A percentile compares a stretch with the other conserved stretches of the same genome.
Conservation (phyloP, 2,329 filamentous ascomycete genomes). For the Cryphonectria japonica region DNA sequence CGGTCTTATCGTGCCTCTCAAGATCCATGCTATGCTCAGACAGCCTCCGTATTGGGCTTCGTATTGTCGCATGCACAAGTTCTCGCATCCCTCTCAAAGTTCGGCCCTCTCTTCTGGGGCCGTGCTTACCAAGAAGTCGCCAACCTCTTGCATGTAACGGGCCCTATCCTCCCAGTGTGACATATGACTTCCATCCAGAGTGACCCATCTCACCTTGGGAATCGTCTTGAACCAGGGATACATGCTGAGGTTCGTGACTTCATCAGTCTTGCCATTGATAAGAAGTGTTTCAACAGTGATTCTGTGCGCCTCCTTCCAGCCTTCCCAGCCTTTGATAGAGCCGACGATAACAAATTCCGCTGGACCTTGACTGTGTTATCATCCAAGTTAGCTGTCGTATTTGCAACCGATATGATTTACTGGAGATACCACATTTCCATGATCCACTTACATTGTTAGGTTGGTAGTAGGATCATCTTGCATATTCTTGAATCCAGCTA, state of each 20-base stretch:
- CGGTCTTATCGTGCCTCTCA: no score
- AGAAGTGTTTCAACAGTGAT: slow-evolving; percentile 31
- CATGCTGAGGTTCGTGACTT: slow-evolving; percentile 34
- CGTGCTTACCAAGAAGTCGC: slow-evolving; percentile 18
- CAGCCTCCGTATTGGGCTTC: no score
- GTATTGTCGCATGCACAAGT: no score
- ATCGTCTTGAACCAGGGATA: slow-evolving; percentile 36
- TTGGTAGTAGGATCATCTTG: slow-evolving; percentile 33
- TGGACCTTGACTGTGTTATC: slow-evolving; percentile 34
- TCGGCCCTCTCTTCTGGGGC: slow-evolving; percentile 7
- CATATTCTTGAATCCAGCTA: slow-evolving; percentile 30
- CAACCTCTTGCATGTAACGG: slow-evolving; percentile 32
- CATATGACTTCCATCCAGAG: slow-evolving; percentile 34
- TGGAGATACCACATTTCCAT: neutral
- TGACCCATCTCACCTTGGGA: slow-evolving; percentile 36
- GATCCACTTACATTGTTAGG: slow-evolving; percentile 32
- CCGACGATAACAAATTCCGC: slow-evolving; percentile 36
- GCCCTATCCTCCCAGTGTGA: slow-evolving; percentile 34
- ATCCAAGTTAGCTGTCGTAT: neutral
- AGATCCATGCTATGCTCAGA: no score
- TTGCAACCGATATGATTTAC: neutral
- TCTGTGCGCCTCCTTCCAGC: slow-evolving; percentile 33
- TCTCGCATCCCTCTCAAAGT: slow-evolving; percentile 3
- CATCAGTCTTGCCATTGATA: slow-evolving; percentile 33
- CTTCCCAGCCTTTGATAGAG: slow-evolving; percentile 34